Evolutionary conservation across 306 rosid species (phyloP).

Genomic region (Lagenaria siceraria): DNA sequence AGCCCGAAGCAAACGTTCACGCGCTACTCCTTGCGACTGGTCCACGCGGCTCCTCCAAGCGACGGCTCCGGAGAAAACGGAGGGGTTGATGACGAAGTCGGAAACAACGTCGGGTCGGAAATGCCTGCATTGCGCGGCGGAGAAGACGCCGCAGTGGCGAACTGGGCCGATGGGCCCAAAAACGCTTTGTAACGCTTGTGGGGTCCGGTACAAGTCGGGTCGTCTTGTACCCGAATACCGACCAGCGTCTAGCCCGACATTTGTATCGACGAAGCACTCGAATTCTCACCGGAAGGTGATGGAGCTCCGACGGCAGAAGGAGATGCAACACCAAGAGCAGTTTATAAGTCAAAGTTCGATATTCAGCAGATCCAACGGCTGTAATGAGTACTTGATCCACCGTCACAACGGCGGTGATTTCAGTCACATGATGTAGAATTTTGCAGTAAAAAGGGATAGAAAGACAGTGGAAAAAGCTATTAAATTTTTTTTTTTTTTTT

Average conservation of each 20-base stretch:
- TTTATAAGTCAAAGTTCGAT: constrained; percentile 41
- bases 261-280: constrained; percentile 28
- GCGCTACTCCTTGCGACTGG: constrained; percentile 60
- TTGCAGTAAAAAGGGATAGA: not conserved
- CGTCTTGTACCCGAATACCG: constrained; percentile 39
- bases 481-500: not conserved
- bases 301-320: constrained; percentile 38
- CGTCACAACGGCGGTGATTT: constrained; percentile 36
- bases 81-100: not conserved
- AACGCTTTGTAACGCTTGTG: constrained; percentile 36
- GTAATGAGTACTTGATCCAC: constrained; percentile 48
- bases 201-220: constrained; percentile 37
- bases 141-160: constrained; percentile 42
- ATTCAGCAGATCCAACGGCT: constrained; percentile 76
- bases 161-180: constrained; percentile 44
- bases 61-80: not conserved
- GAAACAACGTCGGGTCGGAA: constrained; percentile 20
- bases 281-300: constrained; percentile 39
- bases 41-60: constrained; percentile 53
- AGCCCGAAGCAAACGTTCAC: constrained; percentile 58
- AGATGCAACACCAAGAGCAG: constrained; percentile 29
- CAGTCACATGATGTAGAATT: constrained; percentile 27
- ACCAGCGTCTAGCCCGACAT: constrained; percentile 38
- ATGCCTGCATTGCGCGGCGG: constrained; percentile 38
- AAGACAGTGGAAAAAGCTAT: not conserved